These are phyloP conservation scores for Candida corydali DNA, from an alignment of 805 yeast genomes.

Conservation along the genomic window DNA sequence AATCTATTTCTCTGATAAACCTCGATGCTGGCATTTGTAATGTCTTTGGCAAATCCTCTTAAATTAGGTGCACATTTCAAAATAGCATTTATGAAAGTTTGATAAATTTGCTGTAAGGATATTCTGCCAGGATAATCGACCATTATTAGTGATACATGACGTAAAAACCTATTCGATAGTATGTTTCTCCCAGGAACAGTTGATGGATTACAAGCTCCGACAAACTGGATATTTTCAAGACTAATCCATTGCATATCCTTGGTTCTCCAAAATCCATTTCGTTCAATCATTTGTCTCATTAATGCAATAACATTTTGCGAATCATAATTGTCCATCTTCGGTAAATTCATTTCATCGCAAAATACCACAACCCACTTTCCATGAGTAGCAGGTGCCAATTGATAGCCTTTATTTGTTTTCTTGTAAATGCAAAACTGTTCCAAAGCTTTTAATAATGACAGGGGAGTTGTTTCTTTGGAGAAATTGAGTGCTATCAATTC, in stretches of 20 bases:
- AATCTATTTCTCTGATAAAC: conserved; percentile 47
- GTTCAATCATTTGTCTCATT: conserved; percentile 70
- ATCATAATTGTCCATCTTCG: conserved; percentile 65
- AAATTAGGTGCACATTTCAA: conserved; percentile 59
- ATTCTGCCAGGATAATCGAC: conserved; percentile 71
- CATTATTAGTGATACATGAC: conserved; percentile 63
- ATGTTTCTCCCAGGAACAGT: conserved; percentile 68
- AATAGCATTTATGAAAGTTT: conserved; percentile 50
- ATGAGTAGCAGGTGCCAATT: conserved; percentile 52
- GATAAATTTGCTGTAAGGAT: conserved; percentile 67
- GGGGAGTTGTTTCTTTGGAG: conserved; percentile 73
- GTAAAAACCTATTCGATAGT: conserved; percentile 56
- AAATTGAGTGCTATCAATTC: conserved; percentile 72
- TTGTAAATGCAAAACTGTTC: conserved; percentile 70
- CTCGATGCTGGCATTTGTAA: conserved; percentile 65
- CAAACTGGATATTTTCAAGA: conserved; percentile 64
- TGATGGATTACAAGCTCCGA: conserved; percentile 96
- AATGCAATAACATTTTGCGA: conserved; percentile 70
- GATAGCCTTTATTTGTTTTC: conserved; percentile 46
- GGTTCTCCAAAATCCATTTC: conserved; percentile 72
- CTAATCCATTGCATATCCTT: conserved; percentile 61
- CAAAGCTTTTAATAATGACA: conserved; percentile 54
- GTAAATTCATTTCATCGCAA: conserved; percentile 89
- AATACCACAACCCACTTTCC: conserved; percentile 78
- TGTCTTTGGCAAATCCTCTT: conserved; percentile 45